A percentile compares a stretch with the other conserved stretches of the same genome.
Conservation (phyloP, 2,329 filamentous ascomycete species). For the Hymenoscyphus infarciens region DNA sequence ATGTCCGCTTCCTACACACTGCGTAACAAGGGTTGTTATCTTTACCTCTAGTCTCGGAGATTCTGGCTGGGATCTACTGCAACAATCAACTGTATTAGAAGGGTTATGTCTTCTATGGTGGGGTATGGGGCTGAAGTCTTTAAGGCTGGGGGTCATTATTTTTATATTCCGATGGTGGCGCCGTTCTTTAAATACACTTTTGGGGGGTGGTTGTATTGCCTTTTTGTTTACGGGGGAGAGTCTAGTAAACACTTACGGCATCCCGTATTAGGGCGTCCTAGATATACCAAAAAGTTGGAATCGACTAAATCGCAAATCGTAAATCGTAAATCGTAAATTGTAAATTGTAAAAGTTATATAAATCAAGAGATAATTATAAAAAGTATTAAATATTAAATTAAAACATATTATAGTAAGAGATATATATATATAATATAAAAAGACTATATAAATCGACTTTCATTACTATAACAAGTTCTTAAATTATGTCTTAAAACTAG, state of each 20-base stretch:
- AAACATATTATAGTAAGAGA: too few relatives aligned
- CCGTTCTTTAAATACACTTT: conserved; percentile 63
- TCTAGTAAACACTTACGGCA: conserved; percentile 34
- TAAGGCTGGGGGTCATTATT: conserved; percentile 65
- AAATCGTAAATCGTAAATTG: too few relatives aligned
- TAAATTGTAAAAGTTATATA: too few relatives aligned
- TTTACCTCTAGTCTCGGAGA: neutral
- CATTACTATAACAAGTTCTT: too few relatives aligned
- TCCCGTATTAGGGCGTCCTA: too few relatives aligned
- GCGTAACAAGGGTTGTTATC: neutral
- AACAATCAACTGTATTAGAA: conserved; percentile 17
- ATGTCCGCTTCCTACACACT: neutral
- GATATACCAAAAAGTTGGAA: too few relatives aligned
- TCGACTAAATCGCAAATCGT: too few relatives aligned
- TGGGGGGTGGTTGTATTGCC: conserved; percentile 61
- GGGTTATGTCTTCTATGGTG: conserved; percentile 62
- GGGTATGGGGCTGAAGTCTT: conserved; percentile 69
- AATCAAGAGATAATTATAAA: too few relatives aligned
- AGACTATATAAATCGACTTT: too few relatives aligned
- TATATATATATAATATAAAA: too few relatives aligned
- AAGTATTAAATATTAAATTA: too few relatives aligned
- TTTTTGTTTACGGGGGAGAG: conserved; percentile 45
- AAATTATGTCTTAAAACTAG: too few relatives aligned
- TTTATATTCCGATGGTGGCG: conserved; percentile 71
- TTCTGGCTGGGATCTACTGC: neutral